Base-by-base conservation (phyloP, 2,329 filamentous ascomycete species). In the Didymella arachidicola region DNA sequence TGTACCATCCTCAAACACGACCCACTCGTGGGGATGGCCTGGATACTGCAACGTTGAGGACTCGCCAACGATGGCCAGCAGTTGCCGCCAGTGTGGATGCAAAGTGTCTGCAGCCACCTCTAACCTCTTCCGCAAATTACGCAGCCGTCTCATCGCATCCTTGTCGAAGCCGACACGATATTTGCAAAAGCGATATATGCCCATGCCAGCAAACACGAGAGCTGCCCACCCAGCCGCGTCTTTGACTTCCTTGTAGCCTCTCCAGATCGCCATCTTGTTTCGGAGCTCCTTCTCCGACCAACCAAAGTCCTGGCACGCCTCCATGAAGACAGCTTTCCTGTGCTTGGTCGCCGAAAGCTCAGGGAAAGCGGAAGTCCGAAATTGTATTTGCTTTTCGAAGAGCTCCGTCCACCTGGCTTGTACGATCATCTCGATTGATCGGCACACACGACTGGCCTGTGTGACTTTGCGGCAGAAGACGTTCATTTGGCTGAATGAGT, bases 131-230 rank as follows among this genome's bases (percentile, higher is more conserved):
- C 77, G 71, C 8, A 84, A 66, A 30, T 74, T 75, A 16, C 76
- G 75, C 7, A 86, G 73, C 2, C 79, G 79, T 34, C 79, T 75
- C 72, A 84, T 81, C 3, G 83, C 80, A 16, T 82, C 81, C 5
- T 79, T 77, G 41, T 80, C 79, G 65, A 86, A 85, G 4, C 81
- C 82, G 0, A 82, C 80, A 42, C 84, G 80, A 66, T 86, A 86
- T 66, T 87, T 87, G 80, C 84, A 86, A 69, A 86, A 84, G 7
- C 84, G 79, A 69, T 86, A 86, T 14, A 87, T 80, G 1, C 84
- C 84, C 73, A 83, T 83, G 32, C 84, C 83, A 4, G 84, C 81
- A 62, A 87, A 86, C 2, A 86, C 80, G 3, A 87, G 77, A 11
- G 82, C 79, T 2, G 79, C 80, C 83, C 83, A 86, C 3, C 84